Percentiles rank a stretch among this genome's conserved stretches.
Conservation (phyloP, 2,329 filamentous ascomycete genomes). For the Monosporascus sp. region DNA sequence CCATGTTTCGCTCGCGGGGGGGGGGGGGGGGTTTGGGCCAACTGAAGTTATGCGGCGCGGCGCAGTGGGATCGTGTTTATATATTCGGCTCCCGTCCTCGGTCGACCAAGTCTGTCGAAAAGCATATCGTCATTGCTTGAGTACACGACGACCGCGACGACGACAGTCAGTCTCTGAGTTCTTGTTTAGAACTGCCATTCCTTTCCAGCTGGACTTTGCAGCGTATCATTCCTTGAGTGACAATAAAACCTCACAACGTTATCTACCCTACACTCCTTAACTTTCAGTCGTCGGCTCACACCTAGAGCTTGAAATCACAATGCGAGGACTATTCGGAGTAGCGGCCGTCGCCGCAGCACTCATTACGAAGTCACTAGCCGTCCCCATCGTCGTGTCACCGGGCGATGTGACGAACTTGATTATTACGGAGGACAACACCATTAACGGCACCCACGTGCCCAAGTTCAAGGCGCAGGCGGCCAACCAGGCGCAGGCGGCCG, state of each 20-base stretch:
- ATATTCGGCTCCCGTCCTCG: neutral
- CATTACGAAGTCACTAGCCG: slow-evolving; percentile 25
- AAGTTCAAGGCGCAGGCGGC: neutral
- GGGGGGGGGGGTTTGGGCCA: too few species aligned
- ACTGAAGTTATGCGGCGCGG: too few species aligned
- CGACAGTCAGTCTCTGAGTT: neutral
- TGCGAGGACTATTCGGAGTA: slow-evolving; percentile 21
- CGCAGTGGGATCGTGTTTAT: neutral
- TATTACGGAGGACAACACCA: slow-evolving; percentile 33
- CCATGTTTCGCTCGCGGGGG: neutral
- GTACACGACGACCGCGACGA: neutral
- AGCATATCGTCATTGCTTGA: neutral
- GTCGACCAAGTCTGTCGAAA: too few species aligned
- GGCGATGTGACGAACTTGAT: slow-evolving; percentile 28
- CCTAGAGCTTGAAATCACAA: slow-evolving; percentile 3
- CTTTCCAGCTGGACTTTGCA: neutral
- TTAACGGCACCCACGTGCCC: slow-evolving; percentile 30
- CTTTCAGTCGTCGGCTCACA: neutral
- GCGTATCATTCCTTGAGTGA: neutral
- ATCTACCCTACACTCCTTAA: neutral
- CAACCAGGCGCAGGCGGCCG: neutral
- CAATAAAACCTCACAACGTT: neutral
- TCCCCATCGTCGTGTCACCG: slow-evolving; percentile 26
- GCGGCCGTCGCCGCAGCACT: slow-evolving; percentile 19
- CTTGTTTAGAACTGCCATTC: neutral